These are phyloP conservation scores for Nicotiana obtusifolia DNA, from an alignment of 257 asterid genomes.

Conservation along the genomic window DNA sequence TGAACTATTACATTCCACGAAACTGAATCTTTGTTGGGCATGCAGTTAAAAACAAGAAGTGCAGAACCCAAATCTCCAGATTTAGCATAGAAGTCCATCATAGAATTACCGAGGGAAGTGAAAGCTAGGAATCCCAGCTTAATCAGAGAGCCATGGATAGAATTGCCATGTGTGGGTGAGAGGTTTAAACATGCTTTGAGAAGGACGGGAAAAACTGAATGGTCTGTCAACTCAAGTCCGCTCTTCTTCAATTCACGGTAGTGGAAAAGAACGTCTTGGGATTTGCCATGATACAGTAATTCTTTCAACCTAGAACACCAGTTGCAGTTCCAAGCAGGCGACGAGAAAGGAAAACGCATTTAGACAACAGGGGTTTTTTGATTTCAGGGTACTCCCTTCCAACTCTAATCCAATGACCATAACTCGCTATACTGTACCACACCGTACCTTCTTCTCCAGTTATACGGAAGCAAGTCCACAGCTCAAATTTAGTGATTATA, in stretches of 20 bases:
- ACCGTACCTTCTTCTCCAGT: no score
- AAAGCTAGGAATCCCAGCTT: constrained; percentile 64
- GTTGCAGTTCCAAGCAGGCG: constrained; percentile 26
- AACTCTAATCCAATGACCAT: neutral
- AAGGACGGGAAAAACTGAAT: constrained; percentile 50
- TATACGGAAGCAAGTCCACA: no score
- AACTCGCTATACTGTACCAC: neutral
- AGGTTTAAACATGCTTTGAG: constrained; percentile 55
- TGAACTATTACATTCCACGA: constrained; percentile 83
- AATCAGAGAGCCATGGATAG: constrained; percentile 55
- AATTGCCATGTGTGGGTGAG: constrained; percentile 36
- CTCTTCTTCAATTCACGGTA: constrained; percentile 33
- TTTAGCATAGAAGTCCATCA: constrained; percentile 68
- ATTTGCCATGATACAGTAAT: constrained; percentile 38
- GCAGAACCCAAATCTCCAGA: constrained; percentile 50
- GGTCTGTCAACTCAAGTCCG: constrained; percentile 43
- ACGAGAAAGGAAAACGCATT: constrained; percentile 37
- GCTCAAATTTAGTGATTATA: no score
- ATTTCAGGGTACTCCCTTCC: neutral
- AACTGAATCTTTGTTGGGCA: constrained; percentile 53
- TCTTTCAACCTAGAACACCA: constrained; percentile 43
- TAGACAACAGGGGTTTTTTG: no score
- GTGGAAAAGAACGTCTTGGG: constrained; percentile 45
- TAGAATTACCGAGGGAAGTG: constrained; percentile 55
- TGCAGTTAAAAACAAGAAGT: constrained; percentile 35